Conservation (phyloP, 2,329 filamentous ascomycete genomes). For the Seiridium unicorne region DNA sequence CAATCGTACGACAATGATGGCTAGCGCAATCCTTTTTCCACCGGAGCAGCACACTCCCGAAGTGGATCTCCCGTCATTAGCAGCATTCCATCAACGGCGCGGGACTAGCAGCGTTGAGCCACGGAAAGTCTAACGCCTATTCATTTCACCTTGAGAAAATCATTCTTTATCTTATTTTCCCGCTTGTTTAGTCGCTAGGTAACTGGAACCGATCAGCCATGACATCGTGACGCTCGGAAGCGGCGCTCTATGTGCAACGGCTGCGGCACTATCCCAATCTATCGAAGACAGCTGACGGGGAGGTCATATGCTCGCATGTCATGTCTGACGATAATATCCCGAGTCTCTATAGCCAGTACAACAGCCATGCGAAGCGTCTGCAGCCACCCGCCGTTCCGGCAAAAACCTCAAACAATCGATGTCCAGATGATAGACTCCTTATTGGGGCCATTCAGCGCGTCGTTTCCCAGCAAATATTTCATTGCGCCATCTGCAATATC, state of each 20-base stretch:
- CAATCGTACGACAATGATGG: background rate
- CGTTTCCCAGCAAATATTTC: too few relatives aligned
- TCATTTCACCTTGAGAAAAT: background rate
- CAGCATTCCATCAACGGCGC: background rate
- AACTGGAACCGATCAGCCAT: background rate
- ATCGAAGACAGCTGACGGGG: background rate
- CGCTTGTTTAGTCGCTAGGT: background rate
- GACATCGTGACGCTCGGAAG: background rate
- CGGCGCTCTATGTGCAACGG: background rate
- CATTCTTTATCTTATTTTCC: background rate
- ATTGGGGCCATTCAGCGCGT: too few relatives aligned
- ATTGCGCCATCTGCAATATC: background rate
- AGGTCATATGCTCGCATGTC: background rate
- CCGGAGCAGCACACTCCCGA: background rate
- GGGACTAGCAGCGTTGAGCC: background rate
- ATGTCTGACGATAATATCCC: background rate
- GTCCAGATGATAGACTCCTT: background rate
- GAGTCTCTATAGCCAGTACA: background rate
- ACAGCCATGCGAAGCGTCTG: background rate
- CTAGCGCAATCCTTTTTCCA: background rate
- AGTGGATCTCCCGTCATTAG: background rate
- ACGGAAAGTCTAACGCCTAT: background rate
- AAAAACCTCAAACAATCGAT: background rate
- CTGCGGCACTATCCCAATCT: background rate
- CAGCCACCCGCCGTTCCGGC: background rate